Base-by-base conservation (phyloP, 805 yeast species). In the Ogataea populi-albae region DNA sequence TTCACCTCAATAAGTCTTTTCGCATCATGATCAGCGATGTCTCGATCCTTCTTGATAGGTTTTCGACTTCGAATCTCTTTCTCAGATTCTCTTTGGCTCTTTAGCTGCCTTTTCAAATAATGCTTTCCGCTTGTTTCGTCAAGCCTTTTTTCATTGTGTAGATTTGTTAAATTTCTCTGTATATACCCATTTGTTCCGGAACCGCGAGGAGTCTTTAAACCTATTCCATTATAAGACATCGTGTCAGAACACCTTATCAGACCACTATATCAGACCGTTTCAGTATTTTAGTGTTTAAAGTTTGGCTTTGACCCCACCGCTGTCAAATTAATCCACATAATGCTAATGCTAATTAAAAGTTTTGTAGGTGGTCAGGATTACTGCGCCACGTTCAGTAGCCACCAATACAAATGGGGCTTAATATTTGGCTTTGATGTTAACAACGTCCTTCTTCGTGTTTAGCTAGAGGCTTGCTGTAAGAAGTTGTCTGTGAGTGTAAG, bases 101-200 rank as follows among this genome's bases (percentile, higher is more conserved):
- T 35, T n/a, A 49, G 38, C 30, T 66, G 59, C 27, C 79, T 59
- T 29, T 58, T 54, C 24, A 61, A 48, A 46, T 54, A 71, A 17
- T 62, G 66, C 6, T 70, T 67, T 2, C 61, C 60, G 3, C 62
- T 52, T 4, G 55, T 46, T 21, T 50, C 54, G 17, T 46, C 54
- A 11, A 52, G 53, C 14, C 40, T 39, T 18, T 40, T 34, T 21
- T 42, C 40, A 24, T 45, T 50, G 18, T 54, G 48, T 4, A 46
- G 22, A 12, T 53, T 45, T 0, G 69, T 54, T 1, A 56, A 50
- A 44, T 66, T 77, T 42, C 66, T 64, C 46, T 77, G 81, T 3
- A 79, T 69, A 46, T 68, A 66, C 0, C 86, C 86, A 17, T 81
- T 77, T 0, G 86, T 79, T 0, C 81, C 79, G 0, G 82, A 65